phyloP scores from a whole-genome alignment of 495 filamentous ascomycete species.

The Podospora appendiculata region DNA sequence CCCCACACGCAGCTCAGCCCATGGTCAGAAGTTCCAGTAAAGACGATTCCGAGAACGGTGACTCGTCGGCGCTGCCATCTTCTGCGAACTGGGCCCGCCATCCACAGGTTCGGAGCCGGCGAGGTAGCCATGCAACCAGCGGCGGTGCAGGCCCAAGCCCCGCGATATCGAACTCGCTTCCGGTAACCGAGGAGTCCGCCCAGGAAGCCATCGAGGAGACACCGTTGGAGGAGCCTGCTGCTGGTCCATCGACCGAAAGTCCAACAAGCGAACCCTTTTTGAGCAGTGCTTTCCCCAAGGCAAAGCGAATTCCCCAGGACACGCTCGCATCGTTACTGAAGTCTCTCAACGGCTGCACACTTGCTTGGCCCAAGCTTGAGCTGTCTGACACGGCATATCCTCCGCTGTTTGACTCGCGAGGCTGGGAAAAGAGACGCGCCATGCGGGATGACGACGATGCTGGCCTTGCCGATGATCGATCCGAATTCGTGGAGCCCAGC shows the following conservation, averaged over 20 bases:
- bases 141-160: slow-evolving; percentile 70
- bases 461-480: slow-evolving; percentile 50
- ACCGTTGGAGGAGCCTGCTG: slow-evolving; percentile 9
- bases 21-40: slow-evolving; percentile 70
- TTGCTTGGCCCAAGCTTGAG: slow-evolving; percentile 20
- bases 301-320: slow-evolving; percentile 10
- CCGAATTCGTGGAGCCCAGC: slow-evolving; percentile 36
- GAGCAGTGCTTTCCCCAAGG: slow-evolving; percentile 6
- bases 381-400: slow-evolving; percentile 42
- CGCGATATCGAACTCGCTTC: slow-evolving; percentile 53
- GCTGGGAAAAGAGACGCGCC: slow-evolving; percentile 65
- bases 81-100: slow-evolving; percentile 92
- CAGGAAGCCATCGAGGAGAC: slow-evolving; percentile 26
- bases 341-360: slow-evolving; percentile 21
- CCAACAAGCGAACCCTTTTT: not conserved
- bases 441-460: slow-evolving; percentile 61
- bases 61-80: slow-evolving; percentile 81
- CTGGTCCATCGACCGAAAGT: slow-evolving; percentile 3
- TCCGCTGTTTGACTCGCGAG: slow-evolving; percentile 71
- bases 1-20: slow-evolving; percentile 53
- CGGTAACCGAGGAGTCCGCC: slow-evolving; percentile 39
- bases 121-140: slow-evolving; percentile 70
- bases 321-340: slow-evolving; percentile 23
- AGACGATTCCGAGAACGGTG: slow-evolving; percentile 63
- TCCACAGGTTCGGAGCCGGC: slow-evolving; percentile 58